Percentiles rank a stretch among this genome's conserved stretches.
These are phyloP conservation scores for Eucommia ulmoides DNA, from an alignment of 257 asterid genomes.

Conservation along the genomic window DNA sequence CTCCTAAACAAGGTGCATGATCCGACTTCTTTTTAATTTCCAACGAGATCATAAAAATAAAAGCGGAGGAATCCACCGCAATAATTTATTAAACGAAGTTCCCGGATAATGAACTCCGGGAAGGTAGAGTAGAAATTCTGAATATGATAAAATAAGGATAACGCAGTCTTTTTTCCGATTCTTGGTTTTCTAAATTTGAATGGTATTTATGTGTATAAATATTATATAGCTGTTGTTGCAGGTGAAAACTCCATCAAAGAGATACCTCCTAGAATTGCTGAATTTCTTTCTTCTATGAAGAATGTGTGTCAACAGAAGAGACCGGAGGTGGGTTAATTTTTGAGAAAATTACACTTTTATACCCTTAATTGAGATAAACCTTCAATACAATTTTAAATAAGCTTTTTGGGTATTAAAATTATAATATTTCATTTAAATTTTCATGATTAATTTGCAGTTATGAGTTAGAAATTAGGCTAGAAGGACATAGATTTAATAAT, in stretches of 20 bases:
- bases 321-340: constrained; percentile 47
- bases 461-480: not conserved
- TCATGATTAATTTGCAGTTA: not conserved
- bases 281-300: constrained; percentile 43
- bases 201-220: too few species aligned
- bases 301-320: constrained; percentile 47
- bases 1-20: constrained; percentile 39
- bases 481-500: not conserved
- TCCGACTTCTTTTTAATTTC: not conserved
- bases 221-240: constrained; percentile 4
- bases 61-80: too few species aligned
- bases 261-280: constrained; percentile 30
- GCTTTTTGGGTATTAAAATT: not conserved
- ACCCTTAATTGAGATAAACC: too few species aligned
- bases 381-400: not conserved
- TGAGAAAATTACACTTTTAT: too few species aligned
- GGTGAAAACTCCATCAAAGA: constrained; percentile 26
- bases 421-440: not conserved
- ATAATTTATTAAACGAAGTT: too few species aligned
- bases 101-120: too few species aligned
- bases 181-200: not conserved
- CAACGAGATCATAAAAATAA: too few species aligned
- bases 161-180: not conserved
- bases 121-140: too few species aligned
- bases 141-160: not conserved